These are phyloP conservation scores for Neodidymelliopsis sp. DNA, from an alignment of 2,329 filamentous ascomycete genomes.

Conservation along the genomic window DNA sequence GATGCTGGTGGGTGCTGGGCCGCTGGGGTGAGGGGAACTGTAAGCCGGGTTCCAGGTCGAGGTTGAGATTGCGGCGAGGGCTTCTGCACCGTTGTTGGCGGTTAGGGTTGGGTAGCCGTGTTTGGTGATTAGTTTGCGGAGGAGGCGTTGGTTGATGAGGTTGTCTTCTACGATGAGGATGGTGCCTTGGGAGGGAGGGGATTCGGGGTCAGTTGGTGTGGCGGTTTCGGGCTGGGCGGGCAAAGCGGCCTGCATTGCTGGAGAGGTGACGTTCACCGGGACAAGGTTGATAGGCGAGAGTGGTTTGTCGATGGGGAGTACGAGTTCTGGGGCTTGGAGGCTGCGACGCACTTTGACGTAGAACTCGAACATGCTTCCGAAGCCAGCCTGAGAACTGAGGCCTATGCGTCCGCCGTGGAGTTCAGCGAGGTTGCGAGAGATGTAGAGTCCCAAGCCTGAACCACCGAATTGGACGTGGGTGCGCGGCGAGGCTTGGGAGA, in stretches of 20 bases:
- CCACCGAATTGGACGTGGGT: slow-evolving; percentile 59
- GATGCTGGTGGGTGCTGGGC: background rate
- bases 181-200: background rate
- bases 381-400: slow-evolving; percentile 24
- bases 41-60: slow-evolving; percentile 1
- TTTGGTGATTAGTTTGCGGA: slow-evolving; percentile 33
- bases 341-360: slow-evolving; percentile 25
- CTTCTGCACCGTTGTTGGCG: slow-evolving; percentile 41
- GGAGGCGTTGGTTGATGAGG: slow-evolving; percentile 42
- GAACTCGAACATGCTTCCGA: slow-evolving; percentile 37
- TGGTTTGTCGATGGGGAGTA: background rate
- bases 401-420: slow-evolving; percentile 38
- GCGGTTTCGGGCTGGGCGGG: background rate
- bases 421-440: slow-evolving; percentile 36
- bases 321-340: background rate
- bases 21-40: background rate
- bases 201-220: background rate
- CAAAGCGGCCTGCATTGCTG: slow-evolving; percentile 5
- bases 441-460: slow-evolving; percentile 32
- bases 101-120: slow-evolving; percentile 32
- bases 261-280: slow-evolving; percentile 1
- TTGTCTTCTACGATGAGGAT: slow-evolving; percentile 46
- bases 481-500: slow-evolving; percentile 22
- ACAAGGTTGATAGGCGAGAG: slow-evolving; percentile 4
- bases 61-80: slow-evolving; percentile 26